phyloP scores from a whole-genome alignment of 352 stramenopile genomes.

The Pythium aquatile region DNA sequence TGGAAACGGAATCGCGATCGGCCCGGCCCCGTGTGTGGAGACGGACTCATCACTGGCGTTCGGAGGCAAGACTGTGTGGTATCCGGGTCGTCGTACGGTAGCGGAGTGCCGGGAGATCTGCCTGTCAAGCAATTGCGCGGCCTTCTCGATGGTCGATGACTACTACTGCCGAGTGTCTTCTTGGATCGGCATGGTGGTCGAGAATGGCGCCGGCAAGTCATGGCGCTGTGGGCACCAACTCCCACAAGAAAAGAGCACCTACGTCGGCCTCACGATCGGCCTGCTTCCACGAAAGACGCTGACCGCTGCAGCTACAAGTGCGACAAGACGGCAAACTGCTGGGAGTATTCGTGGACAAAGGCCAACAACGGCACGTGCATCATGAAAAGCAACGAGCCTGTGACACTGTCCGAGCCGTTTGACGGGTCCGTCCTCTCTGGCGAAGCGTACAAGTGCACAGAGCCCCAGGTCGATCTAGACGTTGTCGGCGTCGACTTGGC shows the following conservation, averaged over 20 bases:
- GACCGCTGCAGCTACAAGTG: neutral
- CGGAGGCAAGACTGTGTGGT: neutral
- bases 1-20: too few relatives aligned
- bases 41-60: neutral
- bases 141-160: neutral
- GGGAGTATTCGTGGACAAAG: neutral
- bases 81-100: too few relatives aligned
- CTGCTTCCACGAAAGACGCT: neutral
- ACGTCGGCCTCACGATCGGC: neutral
- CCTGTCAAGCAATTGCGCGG: neutral
- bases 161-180: too few relatives aligned
- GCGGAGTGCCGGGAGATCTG: neutral
- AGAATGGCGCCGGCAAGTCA: neutral
- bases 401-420: neutral
- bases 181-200: neutral
- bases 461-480: neutral
- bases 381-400: neutral
- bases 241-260: neutral
- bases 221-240: neutral
- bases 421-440: neutral
- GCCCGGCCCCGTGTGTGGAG: neutral
- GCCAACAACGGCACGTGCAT: neutral
- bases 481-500: neutral
- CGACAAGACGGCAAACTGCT: neutral
- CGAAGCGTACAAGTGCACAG: neutral